Conservation (phyloP, 2,329 filamentous ascomycete species). For the Neonectria ditissima region DNA sequence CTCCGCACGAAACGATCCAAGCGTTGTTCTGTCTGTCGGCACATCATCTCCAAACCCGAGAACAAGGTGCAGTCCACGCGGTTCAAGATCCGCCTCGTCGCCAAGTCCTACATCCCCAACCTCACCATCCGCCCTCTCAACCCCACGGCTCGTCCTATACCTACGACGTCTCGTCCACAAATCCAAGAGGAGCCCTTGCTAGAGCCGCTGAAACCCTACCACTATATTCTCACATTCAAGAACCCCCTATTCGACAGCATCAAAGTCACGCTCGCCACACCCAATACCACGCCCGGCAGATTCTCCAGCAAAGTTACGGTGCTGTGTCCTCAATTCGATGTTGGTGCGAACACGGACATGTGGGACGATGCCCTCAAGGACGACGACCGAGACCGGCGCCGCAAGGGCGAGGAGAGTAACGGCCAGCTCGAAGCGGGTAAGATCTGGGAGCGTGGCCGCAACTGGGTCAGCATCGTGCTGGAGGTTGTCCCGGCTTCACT, state of each 20-base stretch:
- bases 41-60: conserved; percentile 96
- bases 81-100: conserved; percentile 92
- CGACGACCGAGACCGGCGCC: conserved; percentile 53
- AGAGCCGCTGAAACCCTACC: conserved; percentile 71
- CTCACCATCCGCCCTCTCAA: conserved; percentile 77
- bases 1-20: conserved; percentile 94
- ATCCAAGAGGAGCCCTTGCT: conserved; percentile 51
- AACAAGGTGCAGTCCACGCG: conserved; percentile 88
- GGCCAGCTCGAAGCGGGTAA: conserved; percentile 85
- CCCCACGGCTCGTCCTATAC: conserved; percentile 50
- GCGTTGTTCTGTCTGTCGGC: conserved; percentile 90
- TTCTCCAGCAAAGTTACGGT: conserved; percentile 87
- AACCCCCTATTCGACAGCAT: conserved; percentile 96
- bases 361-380: conserved; percentile 89
- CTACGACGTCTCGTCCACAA: conserved; percentile 50
- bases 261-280: conserved; percentile 87
- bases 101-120: conserved; percentile 87
- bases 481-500: conserved; percentile 81
- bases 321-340: conserved; percentile 92
- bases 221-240: conserved; percentile 89
- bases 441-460: conserved; percentile 93
- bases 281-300: conserved; percentile 80
- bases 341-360: conserved; percentile 89
- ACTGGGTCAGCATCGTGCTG: conserved; percentile 94
- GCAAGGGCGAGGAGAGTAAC: conserved; percentile 55